These are phyloP conservation scores for Candida namnaoensis DNA, from an alignment of 805 yeast species.

Conservation along the genomic window DNA sequence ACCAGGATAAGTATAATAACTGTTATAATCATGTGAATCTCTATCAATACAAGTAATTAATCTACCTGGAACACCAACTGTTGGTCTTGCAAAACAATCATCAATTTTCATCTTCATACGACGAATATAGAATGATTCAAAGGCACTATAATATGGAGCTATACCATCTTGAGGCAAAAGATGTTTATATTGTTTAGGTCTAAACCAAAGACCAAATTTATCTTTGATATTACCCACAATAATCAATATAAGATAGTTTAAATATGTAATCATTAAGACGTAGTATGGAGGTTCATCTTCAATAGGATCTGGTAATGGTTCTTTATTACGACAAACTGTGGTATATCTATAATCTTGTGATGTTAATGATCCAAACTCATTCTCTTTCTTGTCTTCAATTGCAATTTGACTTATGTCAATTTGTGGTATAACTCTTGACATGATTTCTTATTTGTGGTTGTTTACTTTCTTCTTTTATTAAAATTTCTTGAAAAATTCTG, in stretches of 20 bases:
- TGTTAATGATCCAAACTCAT: conserved; percentile 68
- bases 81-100: conserved; percentile 93
- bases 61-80: conserved; percentile 97
- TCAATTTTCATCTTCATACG: conserved; percentile 85
- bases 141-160: conserved; percentile 93
- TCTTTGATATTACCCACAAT: conserved; percentile 88
- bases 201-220: conserved; percentile 71
- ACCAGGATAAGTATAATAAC: conserved; percentile 68
- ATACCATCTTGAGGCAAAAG: conserved; percentile 76
- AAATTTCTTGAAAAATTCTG: no score
- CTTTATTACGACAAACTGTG: conserved; percentile 45
- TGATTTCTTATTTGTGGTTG: neutral
- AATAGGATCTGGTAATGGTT: conserved; percentile 51
- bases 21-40: conserved; percentile 53
- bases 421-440: conserved; percentile 23
- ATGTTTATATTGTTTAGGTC: conserved; percentile 54
- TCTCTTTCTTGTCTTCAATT: conserved; percentile 33
- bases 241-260: conserved; percentile 77
- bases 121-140: conserved; percentile 89
- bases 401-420: conserved; percentile 24
- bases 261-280: conserved; percentile 72
- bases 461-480: no score
- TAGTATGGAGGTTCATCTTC: conserved; percentile 82
- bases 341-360: conserved; percentile 56
- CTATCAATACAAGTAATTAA: conserved; percentile 77